Base-by-base conservation (phyloP, 1,284 basidiomycete species). In the Irpex sp. region DNA sequence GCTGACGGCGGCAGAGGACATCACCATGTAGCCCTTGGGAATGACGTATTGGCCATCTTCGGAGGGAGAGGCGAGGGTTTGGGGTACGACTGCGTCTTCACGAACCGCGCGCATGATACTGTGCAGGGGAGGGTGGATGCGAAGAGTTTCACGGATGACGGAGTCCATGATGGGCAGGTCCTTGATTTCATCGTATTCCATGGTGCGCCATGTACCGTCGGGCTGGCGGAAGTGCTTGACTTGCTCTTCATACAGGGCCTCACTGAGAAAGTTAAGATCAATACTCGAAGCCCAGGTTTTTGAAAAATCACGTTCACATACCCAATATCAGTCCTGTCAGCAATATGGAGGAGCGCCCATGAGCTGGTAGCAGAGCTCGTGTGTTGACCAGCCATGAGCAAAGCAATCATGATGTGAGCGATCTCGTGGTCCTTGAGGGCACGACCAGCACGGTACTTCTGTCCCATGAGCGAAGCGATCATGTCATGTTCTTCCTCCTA, bases 351-450 rank as follows among this genome's bases (percentile, higher is more conserved):
- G 47, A 99, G 80, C n/a, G 90, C 76, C 97, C 97, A 99, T 4
- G 93, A 88, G 23, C 87, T 87, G 9, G 94, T 93, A 0, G 96
- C 91, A 18, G 94, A 96, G 67, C 90, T 93, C 0, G 97, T 99
- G 78, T 99, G 97, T 77, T 99, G 97, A 28, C 97, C 97, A 47
- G 96, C 96, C 94, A 96, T 96, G 65, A 96, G 85, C 54, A 96
- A 82, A 19, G 94, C 93, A 68, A 95, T 96, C 90, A 99, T 89
- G 72, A 98, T 96, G 72, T 98, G 96, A 0, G 97, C 94, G 64
- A 99, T 91, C 74, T 98, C 95, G 66, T 92, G 88, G 71, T 98
- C 94, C 57, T 82, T 83, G 37, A 99, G 82, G 1, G 81, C 72
- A 48, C 84, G 81, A 56, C 97, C 97, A 70, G 88, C 84, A 69